phyloP scores from a whole-genome alignment of 768 basidiomycete genomes.

The Russula virescens region DNA sequence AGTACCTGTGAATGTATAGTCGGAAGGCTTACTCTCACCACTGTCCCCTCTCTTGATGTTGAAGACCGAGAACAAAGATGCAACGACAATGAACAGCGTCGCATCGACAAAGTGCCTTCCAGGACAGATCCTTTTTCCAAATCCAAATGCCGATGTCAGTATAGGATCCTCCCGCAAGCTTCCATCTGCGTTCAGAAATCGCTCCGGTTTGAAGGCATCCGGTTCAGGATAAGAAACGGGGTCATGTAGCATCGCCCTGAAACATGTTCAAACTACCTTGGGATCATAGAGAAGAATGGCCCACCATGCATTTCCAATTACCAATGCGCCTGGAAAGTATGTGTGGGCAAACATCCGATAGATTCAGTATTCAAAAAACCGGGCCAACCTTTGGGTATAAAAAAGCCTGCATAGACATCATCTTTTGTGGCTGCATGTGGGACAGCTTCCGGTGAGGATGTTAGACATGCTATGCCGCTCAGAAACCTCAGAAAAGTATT shows the following conservation, averaged over 20 bases:
- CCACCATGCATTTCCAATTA: not conserved
- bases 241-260: not conserved
- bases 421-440: not conserved
- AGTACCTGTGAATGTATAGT: too few species aligned
- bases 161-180: not conserved
- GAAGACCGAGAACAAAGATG: not conserved
- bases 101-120: not conserved
- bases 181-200: not conserved
- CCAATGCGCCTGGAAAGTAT: not conserved
- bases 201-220: not conserved
- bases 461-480: not conserved
- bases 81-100: not conserved
- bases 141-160: not conserved
- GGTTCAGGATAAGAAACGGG: not conserved
- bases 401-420: conserved; percentile 3
- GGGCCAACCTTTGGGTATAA: conserved; percentile 6
- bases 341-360: not conserved
- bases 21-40: too few species aligned
- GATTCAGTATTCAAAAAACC: not conserved
- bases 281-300: not conserved
- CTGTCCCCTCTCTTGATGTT: not conserved
- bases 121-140: not conserved
- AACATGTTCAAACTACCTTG: not conserved
- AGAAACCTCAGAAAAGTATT: not conserved
- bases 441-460: not conserved